phyloP scores from a whole-genome alignment of 2,329 filamentous ascomycete species.

The Biscogniauxia sp. region DNA sequence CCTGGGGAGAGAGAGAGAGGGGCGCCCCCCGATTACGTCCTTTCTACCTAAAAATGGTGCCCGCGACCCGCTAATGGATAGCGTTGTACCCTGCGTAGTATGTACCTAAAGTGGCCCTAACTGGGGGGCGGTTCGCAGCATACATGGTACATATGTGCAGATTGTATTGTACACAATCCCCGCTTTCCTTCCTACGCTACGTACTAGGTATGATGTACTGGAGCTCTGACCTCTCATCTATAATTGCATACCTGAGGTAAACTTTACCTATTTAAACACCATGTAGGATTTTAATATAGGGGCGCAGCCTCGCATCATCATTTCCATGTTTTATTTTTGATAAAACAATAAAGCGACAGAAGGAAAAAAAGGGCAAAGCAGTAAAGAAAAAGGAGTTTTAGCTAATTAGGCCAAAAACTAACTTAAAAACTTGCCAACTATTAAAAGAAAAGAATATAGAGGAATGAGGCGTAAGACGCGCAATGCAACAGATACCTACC shows the following conservation, averaged over 20 bases:
- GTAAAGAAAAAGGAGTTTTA: too few relatives aligned
- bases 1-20: not conserved
- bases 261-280: too few relatives aligned
- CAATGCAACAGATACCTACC: too few relatives aligned
- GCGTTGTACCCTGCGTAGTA: not conserved
- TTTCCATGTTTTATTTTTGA: too few relatives aligned
- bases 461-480: not conserved
- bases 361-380: too few relatives aligned
- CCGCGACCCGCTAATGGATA: not conserved
- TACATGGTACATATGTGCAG: not conserved
- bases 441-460: not conserved
- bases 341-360: too few relatives aligned
- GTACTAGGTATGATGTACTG: not conserved
- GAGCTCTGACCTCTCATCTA: too few relatives aligned
- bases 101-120: not conserved
- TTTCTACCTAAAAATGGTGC: not conserved
- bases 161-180: not conserved
- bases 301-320: not conserved
- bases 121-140: not conserved
- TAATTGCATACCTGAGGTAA: too few relatives aligned
- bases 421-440: not conserved
- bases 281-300: not conserved
- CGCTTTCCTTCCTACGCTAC: not conserved
- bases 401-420: too few relatives aligned
- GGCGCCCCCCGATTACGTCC: not conserved